Evolutionary conservation across 805 yeast genomes (phyloP), one percentile per base, ranked within the genome.

Genomic region (Kodamaea kaohsiungensis): DNA sequence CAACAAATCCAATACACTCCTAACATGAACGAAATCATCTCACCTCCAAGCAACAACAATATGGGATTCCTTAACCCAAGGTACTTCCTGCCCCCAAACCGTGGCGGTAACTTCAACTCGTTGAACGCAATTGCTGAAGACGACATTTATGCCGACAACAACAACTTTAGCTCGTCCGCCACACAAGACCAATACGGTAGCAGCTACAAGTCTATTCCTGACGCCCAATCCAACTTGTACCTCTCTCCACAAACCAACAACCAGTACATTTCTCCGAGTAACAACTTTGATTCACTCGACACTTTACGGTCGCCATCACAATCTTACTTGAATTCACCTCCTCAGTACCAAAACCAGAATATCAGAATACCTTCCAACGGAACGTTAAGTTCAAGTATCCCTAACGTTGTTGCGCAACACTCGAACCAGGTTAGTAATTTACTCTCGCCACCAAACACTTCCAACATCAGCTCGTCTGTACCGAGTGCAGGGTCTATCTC

Each of bases 281-380:
- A 56, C 12, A 57, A 63, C 15, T 63, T 63, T 27, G 72, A 65
- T 54, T 67, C 75, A 2, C 46, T 58, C 27, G 78, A 75, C 51
- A 67, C 76, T 6, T 62, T 73, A 47, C 63, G 69, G 49, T 71
- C 76, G 43, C 78, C 78, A 5, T 59, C 66, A 12, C 58, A 64
- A 40, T 60, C 67, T 9, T 70, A 71, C 61, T 62, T 76, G 54
- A 70, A 66, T 53, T 72, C 78, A 2, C 80, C 80, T 2, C 78
- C 79, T 0, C 67, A 53, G 25, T 49, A 47, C 38, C 39, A 54
- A 27, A 64, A 51, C 59, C 40, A 57, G 30, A 64, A 52, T 56
- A 55, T 56, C 51, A 56, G 53, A 12, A 45, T 25, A 35, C 52
- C 61, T 19, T 33, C 62, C 57, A 16, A 48, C 53, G 54, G 52